Evolutionary conservation across 768 basidiomycete genomes (phyloP).

Genomic region (Lentinus tigrinus): DNA sequence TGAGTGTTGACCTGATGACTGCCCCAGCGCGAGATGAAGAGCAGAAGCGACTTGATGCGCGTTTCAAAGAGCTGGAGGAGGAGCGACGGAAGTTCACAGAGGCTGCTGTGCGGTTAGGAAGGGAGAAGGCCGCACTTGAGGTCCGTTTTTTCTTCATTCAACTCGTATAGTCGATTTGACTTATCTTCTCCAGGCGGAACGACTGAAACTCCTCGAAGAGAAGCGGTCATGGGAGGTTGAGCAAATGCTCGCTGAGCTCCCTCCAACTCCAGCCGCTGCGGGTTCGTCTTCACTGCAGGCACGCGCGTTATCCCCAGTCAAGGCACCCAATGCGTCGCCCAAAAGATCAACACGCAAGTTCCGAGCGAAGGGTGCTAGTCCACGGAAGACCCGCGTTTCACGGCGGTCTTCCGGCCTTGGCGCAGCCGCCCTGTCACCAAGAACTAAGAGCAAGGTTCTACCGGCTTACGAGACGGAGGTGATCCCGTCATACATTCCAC

Average conservation of each 20-base stretch:
- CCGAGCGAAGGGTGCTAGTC: constrained; percentile 42
- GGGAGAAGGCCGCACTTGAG: constrained; percentile 66
- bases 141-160: constrained; percentile 34
- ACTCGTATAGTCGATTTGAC: background rate
- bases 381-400: constrained; percentile 45
- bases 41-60: constrained; percentile 48
- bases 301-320: constrained; percentile 19
- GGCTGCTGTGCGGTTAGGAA: constrained; percentile 59
- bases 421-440: constrained; percentile 27
- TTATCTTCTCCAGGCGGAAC: constrained; percentile 49
- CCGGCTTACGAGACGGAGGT: constrained; percentile 56
- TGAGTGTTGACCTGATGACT: constrained; percentile 53
- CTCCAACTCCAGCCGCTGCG: constrained; percentile 37
- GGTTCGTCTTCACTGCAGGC: constrained; percentile 27
- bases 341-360: constrained; percentile 44
- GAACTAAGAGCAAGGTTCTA: constrained; percentile 44
- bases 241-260: constrained; percentile 56
- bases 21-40: constrained; percentile 55
- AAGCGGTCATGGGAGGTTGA: constrained; percentile 73
- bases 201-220: constrained; percentile 61
- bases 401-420: constrained; percentile 45
- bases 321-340: constrained; percentile 38
- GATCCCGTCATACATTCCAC: constrained; percentile 28
- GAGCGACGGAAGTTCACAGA: constrained; percentile 66
- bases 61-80: constrained; percentile 57